A percentile compares a stretch with the other conserved stretches of the same genome.
Evolutionary conservation across 345 rosid species (phyloP).

Genomic region (Rhodomyrtus tomentosa): DNA sequence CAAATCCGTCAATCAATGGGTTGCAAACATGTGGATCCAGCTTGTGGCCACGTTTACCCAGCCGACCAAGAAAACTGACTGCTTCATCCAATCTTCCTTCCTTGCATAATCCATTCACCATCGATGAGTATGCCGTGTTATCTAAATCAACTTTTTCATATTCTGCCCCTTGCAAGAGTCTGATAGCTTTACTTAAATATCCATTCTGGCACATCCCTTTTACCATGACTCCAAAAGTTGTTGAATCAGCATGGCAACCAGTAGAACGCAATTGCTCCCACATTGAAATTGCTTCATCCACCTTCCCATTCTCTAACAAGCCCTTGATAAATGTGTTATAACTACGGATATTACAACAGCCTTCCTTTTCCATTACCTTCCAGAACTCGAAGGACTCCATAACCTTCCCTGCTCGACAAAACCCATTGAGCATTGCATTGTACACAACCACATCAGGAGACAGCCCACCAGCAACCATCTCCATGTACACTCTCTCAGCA

Average conservation of each 20-base stretch:
- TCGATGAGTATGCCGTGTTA: slow-evolving; percentile 54
- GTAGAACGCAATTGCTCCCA: slow-evolving; percentile 53
- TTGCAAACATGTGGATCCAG: slow-evolving; percentile 49
- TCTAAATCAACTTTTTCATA: slow-evolving; percentile 33
- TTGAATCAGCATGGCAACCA: slow-evolving; percentile 39
- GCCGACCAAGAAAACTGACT: slow-evolving; percentile 24
- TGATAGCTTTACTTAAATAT: slow-evolving; percentile 55
- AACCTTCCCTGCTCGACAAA: slow-evolving; percentile 42
- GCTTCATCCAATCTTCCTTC: slow-evolving; percentile 68
- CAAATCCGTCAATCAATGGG: slow-evolving; percentile 53
- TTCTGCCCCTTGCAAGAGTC: slow-evolving; percentile 43
- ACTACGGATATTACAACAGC: slow-evolving; percentile 44
- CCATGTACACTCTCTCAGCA: slow-evolving; percentile 54
- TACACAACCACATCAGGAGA: slow-evolving; percentile 56
- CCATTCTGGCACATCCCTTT: slow-evolving; percentile 81
- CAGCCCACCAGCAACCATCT: slow-evolving; percentile 43
- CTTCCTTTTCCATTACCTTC: slow-evolving; percentile 58
- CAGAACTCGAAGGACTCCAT: slow-evolving; percentile 67
- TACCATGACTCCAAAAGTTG: slow-evolving; percentile 52
- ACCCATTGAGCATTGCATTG: slow-evolving; percentile 75
- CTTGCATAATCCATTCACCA: slow-evolving; percentile 68
- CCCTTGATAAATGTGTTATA: slow-evolving; percentile 68
- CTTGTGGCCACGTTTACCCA: slow-evolving; percentile 34
- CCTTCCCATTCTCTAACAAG: slow-evolving; percentile 50
- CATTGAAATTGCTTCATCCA: slow-evolving; percentile 50